Conservation (phyloP, 176 grass and related monocot genomes). For the Musa acuminata region DNA sequence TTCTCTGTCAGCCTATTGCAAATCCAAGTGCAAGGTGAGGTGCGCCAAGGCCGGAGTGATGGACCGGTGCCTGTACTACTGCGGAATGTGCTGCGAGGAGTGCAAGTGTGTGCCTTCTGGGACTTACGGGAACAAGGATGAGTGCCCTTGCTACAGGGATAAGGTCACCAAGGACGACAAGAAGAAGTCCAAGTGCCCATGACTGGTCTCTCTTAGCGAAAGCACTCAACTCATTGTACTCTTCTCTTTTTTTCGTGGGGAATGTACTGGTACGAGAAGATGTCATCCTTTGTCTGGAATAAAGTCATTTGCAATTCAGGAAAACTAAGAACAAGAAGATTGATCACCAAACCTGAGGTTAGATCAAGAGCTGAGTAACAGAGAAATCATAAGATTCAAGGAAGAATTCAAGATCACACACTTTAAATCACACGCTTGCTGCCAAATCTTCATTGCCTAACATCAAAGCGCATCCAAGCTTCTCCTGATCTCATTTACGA, state of each 20-base stretch:
- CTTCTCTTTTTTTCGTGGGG: too few species aligned
- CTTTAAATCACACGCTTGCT: neutral
- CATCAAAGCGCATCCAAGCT: neutral
- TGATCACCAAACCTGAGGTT: too few species aligned
- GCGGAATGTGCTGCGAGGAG: constrained; percentile 65
- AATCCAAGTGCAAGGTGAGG: constrained; percentile 49
- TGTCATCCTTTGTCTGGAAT: too few species aligned
- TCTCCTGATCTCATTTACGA: neutral
- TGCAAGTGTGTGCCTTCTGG: constrained; percentile 74
- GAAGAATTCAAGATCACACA: too few species aligned
- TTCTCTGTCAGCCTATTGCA: constrained; percentile 24
- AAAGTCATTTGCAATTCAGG: too few species aligned
- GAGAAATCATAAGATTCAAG: too few species aligned
- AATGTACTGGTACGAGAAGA: too few species aligned
- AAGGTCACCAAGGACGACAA: constrained; percentile 38
- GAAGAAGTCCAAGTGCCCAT: constrained; percentile 60
- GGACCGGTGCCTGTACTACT: constrained; percentile 44
- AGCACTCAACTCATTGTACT: too few species aligned
- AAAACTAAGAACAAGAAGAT: too few species aligned
- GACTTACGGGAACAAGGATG: constrained; percentile 57
- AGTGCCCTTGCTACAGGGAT: constrained; percentile 89
- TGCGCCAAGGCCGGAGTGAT: constrained; percentile 50
- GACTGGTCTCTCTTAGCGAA: neutral
- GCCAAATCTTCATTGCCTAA: neutral
- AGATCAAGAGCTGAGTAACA: too few species aligned